Base-by-base conservation (phyloP, 805 yeast species). In the Myxozyma melibiosi region DNA sequence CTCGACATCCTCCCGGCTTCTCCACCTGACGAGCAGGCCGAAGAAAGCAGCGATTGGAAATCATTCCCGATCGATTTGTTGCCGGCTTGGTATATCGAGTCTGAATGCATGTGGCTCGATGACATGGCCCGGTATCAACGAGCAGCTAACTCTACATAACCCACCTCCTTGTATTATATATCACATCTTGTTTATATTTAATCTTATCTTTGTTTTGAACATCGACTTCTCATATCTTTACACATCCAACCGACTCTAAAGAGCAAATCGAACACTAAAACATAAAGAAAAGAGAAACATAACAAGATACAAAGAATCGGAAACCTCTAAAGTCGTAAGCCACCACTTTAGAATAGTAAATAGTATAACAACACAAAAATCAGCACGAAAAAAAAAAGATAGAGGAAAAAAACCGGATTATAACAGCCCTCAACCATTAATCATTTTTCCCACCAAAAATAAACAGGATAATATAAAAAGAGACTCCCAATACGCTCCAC, bases 31-130 rank as follows among this genome's bases (percentile, higher is more conserved):
- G 14, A 18, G 8, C 24, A 4, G 9, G 4, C 27, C 14, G n/a
- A 30, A 33, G 24, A 31, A n/a, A n/a, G n/a, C n/a, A n/a, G n/a
- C 22, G 18, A 9, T 14, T 18, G 7, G 16, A 18, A 45, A 3
- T 24, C 34, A 18, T 51, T 35, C 35, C 27, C 37, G 14, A 37
- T 53, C 22, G 44, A 31, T n/a, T 37, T 37, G 24, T 34, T 58
- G 30, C 63, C 63, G 25, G 41, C 24, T n/a, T 58, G 63, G 63
- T 59, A 34, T 31, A 49, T 59, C 33, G 62, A 53, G 37, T 47
- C 44, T n/a, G 63, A 59, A 25, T 35, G 43, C 16, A 59, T 59
- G 63, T 53, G 63, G 62, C 27, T 33, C 25, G 46, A 55, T 18
- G 63, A 58, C 35, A 55, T 47, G 40, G 18, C 28, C 3, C 51